Evolutionary conservation across 179 eudicot species (phyloP).

Genomic region (Drosera spatulata): DNA sequence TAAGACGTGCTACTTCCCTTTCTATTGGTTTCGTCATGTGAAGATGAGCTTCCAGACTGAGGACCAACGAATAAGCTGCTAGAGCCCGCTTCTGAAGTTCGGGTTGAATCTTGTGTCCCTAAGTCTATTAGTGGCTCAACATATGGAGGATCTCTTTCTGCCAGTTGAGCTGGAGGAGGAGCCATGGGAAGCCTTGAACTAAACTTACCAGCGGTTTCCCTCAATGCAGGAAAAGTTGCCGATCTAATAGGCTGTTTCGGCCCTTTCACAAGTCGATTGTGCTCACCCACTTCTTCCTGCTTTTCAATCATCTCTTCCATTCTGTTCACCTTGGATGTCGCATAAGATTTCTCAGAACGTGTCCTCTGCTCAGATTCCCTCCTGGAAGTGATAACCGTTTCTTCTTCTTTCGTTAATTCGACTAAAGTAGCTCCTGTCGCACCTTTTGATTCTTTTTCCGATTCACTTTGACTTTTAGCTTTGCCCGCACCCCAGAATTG

Average conservation of each 20-base stretch:
- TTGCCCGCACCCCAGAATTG: slow-evolving; percentile 12
- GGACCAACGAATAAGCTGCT: slow-evolving; percentile 6
- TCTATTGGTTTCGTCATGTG: slow-evolving; percentile 7
- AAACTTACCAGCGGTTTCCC: slow-evolving; percentile 15
- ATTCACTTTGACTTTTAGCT: slow-evolving; percentile 15
- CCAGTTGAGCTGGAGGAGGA: slow-evolving; percentile 21
- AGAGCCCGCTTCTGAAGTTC: slow-evolving; percentile 12
- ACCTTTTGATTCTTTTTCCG: slow-evolving; percentile 14
- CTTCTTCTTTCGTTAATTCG: slow-evolving; percentile 18
- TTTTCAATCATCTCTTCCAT: slow-evolving; percentile 20
- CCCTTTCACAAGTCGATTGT: slow-evolving; percentile 13
- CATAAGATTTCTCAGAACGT: slow-evolving; percentile 21
- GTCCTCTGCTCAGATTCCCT: slow-evolving; percentile 22
- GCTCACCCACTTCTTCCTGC: slow-evolving; percentile 14
- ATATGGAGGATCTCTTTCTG: slow-evolving; percentile 11
- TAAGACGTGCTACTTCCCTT: slow-evolving; percentile 12
- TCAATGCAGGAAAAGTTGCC: slow-evolving; percentile 8
- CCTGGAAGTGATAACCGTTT: slow-evolving; percentile 3
- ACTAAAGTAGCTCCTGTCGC: slow-evolving; percentile 14
- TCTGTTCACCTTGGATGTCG: slow-evolving; percentile 20
- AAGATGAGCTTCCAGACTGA: slow-evolving; percentile 8
- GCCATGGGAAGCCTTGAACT: slow-evolving; percentile 13
- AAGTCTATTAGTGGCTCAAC: slow-evolving; percentile 12
- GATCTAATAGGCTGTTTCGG: slow-evolving; percentile 13
- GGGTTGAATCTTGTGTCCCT: slow-evolving; percentile 12